Conservation (phyloP, 352 stramenopile genomes). For the Phytophthora sp. region DNA sequence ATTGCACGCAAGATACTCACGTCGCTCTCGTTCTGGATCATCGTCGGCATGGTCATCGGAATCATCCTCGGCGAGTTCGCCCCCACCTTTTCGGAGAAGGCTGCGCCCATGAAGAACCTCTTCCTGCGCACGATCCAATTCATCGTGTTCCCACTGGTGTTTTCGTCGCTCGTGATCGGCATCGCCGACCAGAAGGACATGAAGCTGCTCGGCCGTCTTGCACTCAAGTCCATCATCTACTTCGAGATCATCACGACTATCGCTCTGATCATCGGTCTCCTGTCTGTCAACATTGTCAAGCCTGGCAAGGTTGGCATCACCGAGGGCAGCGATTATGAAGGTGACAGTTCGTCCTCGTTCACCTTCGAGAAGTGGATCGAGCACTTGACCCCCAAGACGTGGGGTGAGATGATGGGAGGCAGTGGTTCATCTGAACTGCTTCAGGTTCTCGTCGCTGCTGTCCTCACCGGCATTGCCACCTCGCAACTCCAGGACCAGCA, state of each 20-base stretch:
- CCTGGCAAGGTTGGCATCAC: slow-evolving; percentile 35
- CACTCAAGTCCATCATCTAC: slow-evolving; percentile 59
- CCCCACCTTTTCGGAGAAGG: slow-evolving; percentile 46
- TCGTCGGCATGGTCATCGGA: slow-evolving; percentile 36
- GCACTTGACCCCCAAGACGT: slow-evolving; percentile 58
- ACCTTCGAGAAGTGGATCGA: slow-evolving; percentile 49
- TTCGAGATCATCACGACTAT: slow-evolving; percentile 57
- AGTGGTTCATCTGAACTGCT: slow-evolving; percentile 47
- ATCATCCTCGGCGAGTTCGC: slow-evolving; percentile 45
- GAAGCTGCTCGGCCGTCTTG: slow-evolving; percentile 47
- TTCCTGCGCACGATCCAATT: slow-evolving; percentile 53
- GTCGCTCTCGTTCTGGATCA: slow-evolving; percentile 60
- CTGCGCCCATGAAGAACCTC: slow-evolving; percentile 45
- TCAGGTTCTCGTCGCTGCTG: slow-evolving; percentile 45
- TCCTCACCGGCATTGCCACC: slow-evolving; percentile 42
- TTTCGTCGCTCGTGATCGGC: slow-evolving; percentile 52
- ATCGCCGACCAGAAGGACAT: slow-evolving; percentile 49
- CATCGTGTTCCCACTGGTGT: slow-evolving; percentile 60
- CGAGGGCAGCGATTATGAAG: slow-evolving; percentile 34
- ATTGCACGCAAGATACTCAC: slow-evolving; percentile 31
- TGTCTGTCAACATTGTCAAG: slow-evolving; percentile 54
- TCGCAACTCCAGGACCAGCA: slow-evolving; percentile 23
- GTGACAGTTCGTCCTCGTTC: slow-evolving; percentile 21
- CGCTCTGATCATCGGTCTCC: slow-evolving; percentile 42
- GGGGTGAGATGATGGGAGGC: slow-evolving; percentile 61